Percentiles rank a stretch among this genome's conserved stretches.
phyloP scores from a whole-genome alignment of 2,329 filamentous ascomycete genomes.

The Pseudogymnoascus sp. region DNA sequence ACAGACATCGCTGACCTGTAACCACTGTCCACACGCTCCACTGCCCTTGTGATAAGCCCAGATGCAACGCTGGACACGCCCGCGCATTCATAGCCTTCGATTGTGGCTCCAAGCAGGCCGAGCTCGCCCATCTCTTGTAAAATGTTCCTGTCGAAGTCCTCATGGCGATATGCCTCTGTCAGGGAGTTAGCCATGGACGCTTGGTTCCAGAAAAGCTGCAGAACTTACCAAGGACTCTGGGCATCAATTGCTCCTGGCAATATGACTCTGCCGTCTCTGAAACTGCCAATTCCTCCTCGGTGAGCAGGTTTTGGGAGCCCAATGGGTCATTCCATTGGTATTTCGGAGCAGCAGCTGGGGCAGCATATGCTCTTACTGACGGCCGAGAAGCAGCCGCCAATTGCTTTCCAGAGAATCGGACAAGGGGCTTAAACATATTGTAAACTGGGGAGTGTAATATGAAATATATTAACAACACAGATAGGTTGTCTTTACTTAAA shows the following conservation, averaged over 20 bases:
- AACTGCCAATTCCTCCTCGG: slow-evolving; percentile 86
- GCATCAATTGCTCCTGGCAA: slow-evolving; percentile 82
- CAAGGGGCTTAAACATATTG: slow-evolving; percentile 26
- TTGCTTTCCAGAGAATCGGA: slow-evolving; percentile 21
- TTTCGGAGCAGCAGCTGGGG: slow-evolving; percentile 24
- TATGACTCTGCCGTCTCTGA: slow-evolving; percentile 87
- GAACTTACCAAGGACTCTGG: slow-evolving; percentile 71
- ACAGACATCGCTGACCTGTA: slow-evolving; percentile 92
- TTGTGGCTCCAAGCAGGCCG: slow-evolving; percentile 78
- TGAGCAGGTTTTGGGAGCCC: slow-evolving; percentile 64
- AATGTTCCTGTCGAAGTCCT: slow-evolving; percentile 79
- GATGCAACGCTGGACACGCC: slow-evolving; percentile 81
- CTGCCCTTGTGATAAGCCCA: slow-evolving; percentile 83
- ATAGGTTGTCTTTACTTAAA: not conserved
- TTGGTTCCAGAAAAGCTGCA: slow-evolving; percentile 11
- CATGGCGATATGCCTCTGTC: slow-evolving; percentile 76
- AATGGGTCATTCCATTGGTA: slow-evolving; percentile 96
- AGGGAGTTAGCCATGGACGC: slow-evolving; percentile 9
- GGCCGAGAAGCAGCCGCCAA: slow-evolving; percentile 19
- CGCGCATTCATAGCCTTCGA: slow-evolving; percentile 82
- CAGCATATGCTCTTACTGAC: slow-evolving; percentile 19
- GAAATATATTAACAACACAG: not conserved
- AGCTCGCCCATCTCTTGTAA: slow-evolving; percentile 88
- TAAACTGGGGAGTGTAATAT: not conserved
- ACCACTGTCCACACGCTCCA: slow-evolving; percentile 84